Evolutionary conservation across 1,284 basidiomycete genomes (phyloP).

Genomic region (Rhodotorula sp.): DNA sequence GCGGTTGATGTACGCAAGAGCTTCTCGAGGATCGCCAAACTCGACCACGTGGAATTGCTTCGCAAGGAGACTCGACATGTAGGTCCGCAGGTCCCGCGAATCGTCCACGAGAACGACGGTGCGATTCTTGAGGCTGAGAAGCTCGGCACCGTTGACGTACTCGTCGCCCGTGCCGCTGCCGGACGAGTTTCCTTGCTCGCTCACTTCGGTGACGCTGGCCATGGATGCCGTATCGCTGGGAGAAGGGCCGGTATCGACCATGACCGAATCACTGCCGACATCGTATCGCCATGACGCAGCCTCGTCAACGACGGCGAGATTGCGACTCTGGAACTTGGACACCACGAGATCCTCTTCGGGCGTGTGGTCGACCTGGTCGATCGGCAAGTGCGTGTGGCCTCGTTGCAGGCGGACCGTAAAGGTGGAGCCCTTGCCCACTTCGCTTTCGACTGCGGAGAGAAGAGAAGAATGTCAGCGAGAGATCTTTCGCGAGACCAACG

Average conservation of each 20-base stretch:
- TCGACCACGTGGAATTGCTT: constrained; percentile 42
- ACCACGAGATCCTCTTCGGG: constrained; percentile 16
- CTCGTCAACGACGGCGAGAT: constrained; percentile 36
- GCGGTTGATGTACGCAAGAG: constrained; percentile 37
- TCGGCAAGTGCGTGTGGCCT: constrained; percentile 42
- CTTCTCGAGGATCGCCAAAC: constrained; percentile 40
- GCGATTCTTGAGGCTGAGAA: constrained; percentile 25
- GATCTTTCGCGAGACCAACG: not conserved
- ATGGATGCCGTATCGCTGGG: not conserved
- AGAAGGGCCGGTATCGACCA: not conserved
- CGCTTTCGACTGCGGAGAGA: constrained; percentile 43
- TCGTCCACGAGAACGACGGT: constrained; percentile 37
- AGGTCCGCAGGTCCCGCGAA: constrained; percentile 32
- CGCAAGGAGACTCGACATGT: constrained; percentile 41
- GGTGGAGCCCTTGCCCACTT: constrained; percentile 35
- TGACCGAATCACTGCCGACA: not conserved
- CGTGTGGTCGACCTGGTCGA: constrained; percentile 32
- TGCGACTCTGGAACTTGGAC: constrained; percentile 19
- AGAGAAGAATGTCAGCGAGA: not conserved
- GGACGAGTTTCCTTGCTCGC: constrained; percentile 18
- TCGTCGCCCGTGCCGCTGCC: constrained; percentile 22
- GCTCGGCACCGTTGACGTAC: constrained; percentile 14
- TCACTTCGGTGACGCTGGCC: not conserved
- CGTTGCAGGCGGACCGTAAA: constrained; percentile 40
- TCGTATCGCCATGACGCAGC: constrained; percentile 31